Base-by-base conservation (phyloP, 2,329 filamentous ascomycete genomes). In the Aspergillus sp. region DNA sequence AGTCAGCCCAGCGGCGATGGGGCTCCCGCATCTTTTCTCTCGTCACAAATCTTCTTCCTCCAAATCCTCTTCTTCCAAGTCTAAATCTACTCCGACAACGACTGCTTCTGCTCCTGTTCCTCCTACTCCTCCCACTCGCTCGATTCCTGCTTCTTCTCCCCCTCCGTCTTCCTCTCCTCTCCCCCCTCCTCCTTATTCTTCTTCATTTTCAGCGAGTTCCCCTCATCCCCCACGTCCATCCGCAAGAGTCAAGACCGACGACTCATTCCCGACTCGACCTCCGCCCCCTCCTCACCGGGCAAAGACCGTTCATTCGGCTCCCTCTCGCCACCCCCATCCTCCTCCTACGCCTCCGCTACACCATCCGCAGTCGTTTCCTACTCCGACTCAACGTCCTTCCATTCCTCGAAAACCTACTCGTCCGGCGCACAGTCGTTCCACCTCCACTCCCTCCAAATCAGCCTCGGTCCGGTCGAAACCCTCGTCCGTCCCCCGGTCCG, bases 1-100 rank as follows among this genome's bases (percentile, higher is more conserved):
- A 36, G 11, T 13, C 32, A 36, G 32, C 32, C 32, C 10, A 66
- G 57, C 60, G 57, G 53, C 61, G 36, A 54, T 54, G 52, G 52
- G 52, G 30, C 25, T 52, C 41, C 51, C 62, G 55, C 72, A 75
- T 69, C 70, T 68, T 69, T 75, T 69, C 71, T 72, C 75, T 66
- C 71, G 74, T 58, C 66, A 69, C 66, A 67, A 67, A 61, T 66
- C 67, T 55, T 62, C 65, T 56, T 57, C 58, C 53, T 21, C 44
- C 44, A 49, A 49, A 56, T 58, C 47, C 61, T 62, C 52, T 51
- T 62, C 52, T 39, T 60, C 54, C 38, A 66, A 66, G 54, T 61
- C 66, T 48, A 66, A 65, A 58, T 63, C 66, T 58, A 70, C 32
- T 36, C 32, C 32, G 32, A 36, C 32, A 11, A 36, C 27, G 27